Base-by-base conservation (phyloP, 192 early-diverging fungal genomes). In the Backusella psychrophila region DNA sequence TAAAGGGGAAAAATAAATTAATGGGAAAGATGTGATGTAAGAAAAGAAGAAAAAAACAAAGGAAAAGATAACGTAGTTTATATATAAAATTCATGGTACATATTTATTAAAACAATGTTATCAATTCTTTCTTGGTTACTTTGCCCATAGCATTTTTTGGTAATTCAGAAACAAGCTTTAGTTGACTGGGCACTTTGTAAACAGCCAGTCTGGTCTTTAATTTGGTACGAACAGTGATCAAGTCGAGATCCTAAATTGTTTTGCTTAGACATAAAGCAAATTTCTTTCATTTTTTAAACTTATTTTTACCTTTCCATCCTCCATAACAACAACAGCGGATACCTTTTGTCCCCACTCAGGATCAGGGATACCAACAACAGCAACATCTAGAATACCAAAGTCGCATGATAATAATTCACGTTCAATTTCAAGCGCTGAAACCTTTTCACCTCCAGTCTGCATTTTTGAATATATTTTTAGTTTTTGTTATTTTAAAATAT, bases 111-210 rank as follows among this genome's bases (percentile, higher is more conserved):
- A 94, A 94, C 38, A 90, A 56, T 11, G 72, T 73, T 41, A 84
- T 75, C 41, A 96, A 82, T 6, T 87, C 89, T 80, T 94, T 95
- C 79, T 97, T 97, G 78, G 91, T 92, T 12, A 96, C 89, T 85
- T 97, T 97, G 31, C 94, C 93, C 94, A 97, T 95, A 6, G 91
- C 89, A 73, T 97, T 97, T 36, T 91, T 85, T 7, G 94, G 96
- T 75, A 97, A 77, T 41, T 90, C 86, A 41, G 84, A 75, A 2
- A 88, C 78, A 3, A 84, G 52, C 34, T 78, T 75, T 23, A 90
- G 66, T 70, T 79, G 36, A 52, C 82, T 89, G 9, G 96, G 96
- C 1, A 93, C 72, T 80, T 97, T 95, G 84, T 95, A 96, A 52
- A 78, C 80, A 3, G 96, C 94, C 75, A 97, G 77, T 46, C 84